A percentile compares a stretch with the other conserved stretches of the same genome.
Evolutionary conservation across 1,284 basidiomycete species (phyloP).

Genomic region (Peniophora sp.): DNA sequence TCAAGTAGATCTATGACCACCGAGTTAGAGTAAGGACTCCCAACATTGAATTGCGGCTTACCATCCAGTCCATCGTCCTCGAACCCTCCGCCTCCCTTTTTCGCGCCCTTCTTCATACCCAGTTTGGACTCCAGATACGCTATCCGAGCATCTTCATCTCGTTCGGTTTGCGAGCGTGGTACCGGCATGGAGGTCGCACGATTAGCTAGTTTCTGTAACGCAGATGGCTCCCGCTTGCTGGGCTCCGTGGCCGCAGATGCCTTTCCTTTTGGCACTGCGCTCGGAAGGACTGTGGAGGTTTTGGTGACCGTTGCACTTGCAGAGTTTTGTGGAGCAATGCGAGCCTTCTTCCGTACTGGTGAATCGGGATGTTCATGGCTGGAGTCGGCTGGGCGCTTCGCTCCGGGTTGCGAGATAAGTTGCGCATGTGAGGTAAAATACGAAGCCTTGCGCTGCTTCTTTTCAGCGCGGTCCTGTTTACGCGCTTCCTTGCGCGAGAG

Average conservation of each 20-base stretch:
- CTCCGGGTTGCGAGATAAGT: constrained; percentile 1
- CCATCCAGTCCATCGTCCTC: constrained; percentile 63
- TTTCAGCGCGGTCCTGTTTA: constrained; percentile 48
- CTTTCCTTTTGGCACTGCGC: constrained; percentile 1
- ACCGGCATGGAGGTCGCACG: constrained; percentile 13
- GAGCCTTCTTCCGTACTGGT: constrained; percentile 13
- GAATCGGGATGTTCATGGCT: constrained; percentile 10
- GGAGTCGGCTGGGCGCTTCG: too few relatives aligned
- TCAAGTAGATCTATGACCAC: constrained; percentile 9
- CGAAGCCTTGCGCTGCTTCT: constrained; percentile 53
- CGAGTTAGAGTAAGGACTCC: not conserved
- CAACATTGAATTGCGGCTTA: constrained; percentile 18
- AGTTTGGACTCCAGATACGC: constrained; percentile 70
- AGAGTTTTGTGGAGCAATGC: not conserved
- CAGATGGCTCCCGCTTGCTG: constrained; percentile 3
- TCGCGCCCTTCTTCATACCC: constrained; percentile 41
- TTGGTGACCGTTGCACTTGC: not conserved
- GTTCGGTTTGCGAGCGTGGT: constrained; percentile 34
- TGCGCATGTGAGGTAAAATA: constrained; percentile 32
- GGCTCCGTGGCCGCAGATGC: constrained; percentile 2
- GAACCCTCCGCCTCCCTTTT: constrained; percentile 34
- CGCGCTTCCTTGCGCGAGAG: constrained; percentile 54
- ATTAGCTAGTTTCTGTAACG: constrained; percentile 27
- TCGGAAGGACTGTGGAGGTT: constrained; percentile 1
- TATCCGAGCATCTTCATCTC: constrained; percentile 73